Percentiles rank a stretch among this genome's conserved stretches.
Evolutionary conservation across 2,329 filamentous ascomycete species (phyloP).

Genomic region (Coniochaeta sp.): DNA sequence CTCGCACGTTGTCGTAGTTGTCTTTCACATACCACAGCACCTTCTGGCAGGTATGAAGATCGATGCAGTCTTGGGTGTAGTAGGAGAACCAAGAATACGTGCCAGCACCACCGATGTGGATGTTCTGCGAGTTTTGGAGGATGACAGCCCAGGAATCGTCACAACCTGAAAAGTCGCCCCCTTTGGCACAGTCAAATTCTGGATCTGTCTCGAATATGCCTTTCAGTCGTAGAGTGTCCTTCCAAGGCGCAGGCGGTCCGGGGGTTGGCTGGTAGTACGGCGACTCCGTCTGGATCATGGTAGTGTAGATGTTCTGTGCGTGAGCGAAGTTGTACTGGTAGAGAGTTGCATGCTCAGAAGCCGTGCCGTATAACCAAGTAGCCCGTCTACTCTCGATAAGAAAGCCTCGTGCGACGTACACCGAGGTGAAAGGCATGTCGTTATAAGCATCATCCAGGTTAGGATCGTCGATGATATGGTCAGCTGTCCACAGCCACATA

Average conservation of each 20-base stretch:
- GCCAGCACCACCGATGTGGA: conserved; percentile 17
- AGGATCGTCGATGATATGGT: conserved; percentile 42
- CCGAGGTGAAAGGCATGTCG: conserved; percentile 37
- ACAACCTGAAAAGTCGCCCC: conserved; percentile 13
- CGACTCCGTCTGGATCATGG: conserved; percentile 61
- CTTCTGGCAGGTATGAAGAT: conserved; percentile 16
- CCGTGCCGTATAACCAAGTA: conserved; percentile 33
- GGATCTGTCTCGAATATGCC: conserved; percentile 6
- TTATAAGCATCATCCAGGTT: conserved; percentile 42
- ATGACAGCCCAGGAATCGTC: conserved; percentile 16
- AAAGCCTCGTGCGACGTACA: conserved; percentile 27
- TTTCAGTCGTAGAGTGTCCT: not conserved
- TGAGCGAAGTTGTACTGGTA: conserved; percentile 43
- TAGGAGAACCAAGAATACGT: conserved; percentile 18
- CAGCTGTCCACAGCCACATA: conserved; percentile 61
- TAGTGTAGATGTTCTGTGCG: conserved; percentile 46
- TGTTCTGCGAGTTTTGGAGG: conserved; percentile 8
- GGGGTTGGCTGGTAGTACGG: conserved; percentile 46
- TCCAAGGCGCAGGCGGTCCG: conserved; percentile 10
- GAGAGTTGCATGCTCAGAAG: conserved; percentile 40
- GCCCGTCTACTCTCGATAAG: conserved; percentile 22
- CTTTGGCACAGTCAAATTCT: conserved; percentile 8
- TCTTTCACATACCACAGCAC: conserved; percentile 11
- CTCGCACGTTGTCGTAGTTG: conserved; percentile 14
- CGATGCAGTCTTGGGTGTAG: conserved; percentile 13